phyloP scores from a whole-genome alignment of 31 red algal genomes.

The Porphyra umbilicalis region DNA sequence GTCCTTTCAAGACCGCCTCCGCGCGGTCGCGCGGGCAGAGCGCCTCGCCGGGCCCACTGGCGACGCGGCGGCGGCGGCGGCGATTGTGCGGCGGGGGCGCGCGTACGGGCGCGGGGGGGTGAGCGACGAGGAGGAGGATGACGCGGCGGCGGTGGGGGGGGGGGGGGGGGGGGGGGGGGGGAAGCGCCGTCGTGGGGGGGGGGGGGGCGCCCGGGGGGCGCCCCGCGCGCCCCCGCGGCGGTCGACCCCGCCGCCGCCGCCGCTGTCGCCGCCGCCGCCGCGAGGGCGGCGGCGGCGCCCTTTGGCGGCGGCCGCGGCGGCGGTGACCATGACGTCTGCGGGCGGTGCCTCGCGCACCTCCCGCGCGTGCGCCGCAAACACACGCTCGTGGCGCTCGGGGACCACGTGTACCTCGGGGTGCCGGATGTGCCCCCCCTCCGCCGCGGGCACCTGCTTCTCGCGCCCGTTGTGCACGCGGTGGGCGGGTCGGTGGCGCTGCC shows the following conservation, averaged over 20 bases:
- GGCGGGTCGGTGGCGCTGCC: neutral
- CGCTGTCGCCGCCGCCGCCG: neutral
- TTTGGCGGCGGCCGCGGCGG: neutral
- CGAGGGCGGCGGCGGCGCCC: neutral
- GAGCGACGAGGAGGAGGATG: neutral
- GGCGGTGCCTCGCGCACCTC: neutral
- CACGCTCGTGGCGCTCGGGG: neutral
- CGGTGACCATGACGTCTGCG: neutral
- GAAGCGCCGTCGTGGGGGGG: neutral
- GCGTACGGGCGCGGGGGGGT: neutral
- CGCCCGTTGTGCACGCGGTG: neutral
- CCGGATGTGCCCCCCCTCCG: neutral
- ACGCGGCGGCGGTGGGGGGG: neutral
- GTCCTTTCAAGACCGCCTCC: neutral
- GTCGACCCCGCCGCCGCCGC: too few species aligned
- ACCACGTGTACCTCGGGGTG: neutral
- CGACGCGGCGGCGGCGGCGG: neutral
- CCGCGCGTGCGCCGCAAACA: neutral
- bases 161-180: neutral
- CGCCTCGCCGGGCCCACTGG: neutral
- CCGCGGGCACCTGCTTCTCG: neutral
- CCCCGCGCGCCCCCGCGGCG: too few species aligned
- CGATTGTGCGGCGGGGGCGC: neutral
- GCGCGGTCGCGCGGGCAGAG: neutral
- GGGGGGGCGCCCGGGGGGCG: neutral